Evolutionary conservation across 83 land plant species (phyloP).

Genomic region (Thuja plicata): DNA sequence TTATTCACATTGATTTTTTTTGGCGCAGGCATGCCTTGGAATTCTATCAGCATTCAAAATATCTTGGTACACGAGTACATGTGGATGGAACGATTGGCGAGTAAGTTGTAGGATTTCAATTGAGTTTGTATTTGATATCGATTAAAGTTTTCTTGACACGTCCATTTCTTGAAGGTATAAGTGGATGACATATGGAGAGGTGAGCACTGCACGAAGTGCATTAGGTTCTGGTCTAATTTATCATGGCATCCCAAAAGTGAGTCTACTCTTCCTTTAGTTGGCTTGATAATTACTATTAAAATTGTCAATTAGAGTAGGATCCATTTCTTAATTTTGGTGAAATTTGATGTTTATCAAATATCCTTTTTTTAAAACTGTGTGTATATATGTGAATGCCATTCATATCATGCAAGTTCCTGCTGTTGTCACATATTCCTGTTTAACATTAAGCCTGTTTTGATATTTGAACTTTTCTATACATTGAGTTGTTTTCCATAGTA

Average conservation of each 20-base stretch:
- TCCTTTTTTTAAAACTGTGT: neutral
- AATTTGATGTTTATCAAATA: neutral
- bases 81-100: constrained; percentile 96
- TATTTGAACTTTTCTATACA: neutral
- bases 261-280: neutral
- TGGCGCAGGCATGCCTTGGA: constrained; percentile 65
- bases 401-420: neutral
- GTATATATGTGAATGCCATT: neutral
- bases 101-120: constrained; percentile 45
- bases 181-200: constrained; percentile 99
- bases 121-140: neutral
- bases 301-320: neutral
- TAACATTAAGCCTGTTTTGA: neutral
- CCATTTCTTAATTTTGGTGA: neutral
- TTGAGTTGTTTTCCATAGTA: neutral
- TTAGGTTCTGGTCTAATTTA: constrained; percentile 87
- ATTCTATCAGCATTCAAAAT: constrained; percentile 73
- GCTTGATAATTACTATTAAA: neutral
- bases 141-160: neutral
- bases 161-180: constrained; percentile 58
- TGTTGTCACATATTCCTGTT: neutral
- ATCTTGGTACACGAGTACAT: constrained; percentile 85
- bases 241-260: constrained; percentile 82
- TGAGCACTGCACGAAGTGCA: constrained; percentile 80
- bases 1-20: neutral